Conservation (phyloP, 257 asterid species). For the Ajuga chamaepitys region DNA sequence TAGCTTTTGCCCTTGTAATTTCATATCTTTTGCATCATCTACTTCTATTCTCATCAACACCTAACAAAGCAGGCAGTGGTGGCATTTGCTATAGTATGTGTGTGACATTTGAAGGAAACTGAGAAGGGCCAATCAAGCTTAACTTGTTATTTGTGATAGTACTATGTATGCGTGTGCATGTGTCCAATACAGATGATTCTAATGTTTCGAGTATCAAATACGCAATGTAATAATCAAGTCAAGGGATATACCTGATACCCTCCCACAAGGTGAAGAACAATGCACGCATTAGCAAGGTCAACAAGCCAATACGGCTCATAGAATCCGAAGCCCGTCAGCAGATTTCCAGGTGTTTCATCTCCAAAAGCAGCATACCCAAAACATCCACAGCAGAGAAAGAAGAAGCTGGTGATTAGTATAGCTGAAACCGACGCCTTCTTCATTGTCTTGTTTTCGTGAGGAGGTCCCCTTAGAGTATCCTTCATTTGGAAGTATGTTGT, state of each 20-base stretch:
- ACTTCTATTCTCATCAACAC: no score
- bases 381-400: constrained; percentile 60
- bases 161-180: neutral
- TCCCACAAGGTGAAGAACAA: constrained; percentile 62
- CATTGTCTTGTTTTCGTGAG: constrained; percentile 49
- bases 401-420: constrained; percentile 43
- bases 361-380: constrained; percentile 82
- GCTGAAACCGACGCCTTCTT: constrained; percentile 43
- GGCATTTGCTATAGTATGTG: no score
- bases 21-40: no score
- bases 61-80: no score
- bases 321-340: constrained; percentile 70
- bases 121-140: neutral
- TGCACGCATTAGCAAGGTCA: constrained; percentile 56
- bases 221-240: neutral
- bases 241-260: constrained; percentile 45
- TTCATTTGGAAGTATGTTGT: constrained; percentile 23
- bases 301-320: constrained; percentile 76
- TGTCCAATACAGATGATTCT: neutral
- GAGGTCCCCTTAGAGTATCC: constrained; percentile 50
- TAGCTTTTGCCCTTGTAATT: no score
- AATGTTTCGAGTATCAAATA: neutral
- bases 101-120: no score
- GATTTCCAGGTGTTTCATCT: constrained; percentile 52
- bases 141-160: neutral